phyloP scores from a whole-genome alignment of 2,329 filamentous ascomycete genomes.

The Onygenales sp. region DNA sequence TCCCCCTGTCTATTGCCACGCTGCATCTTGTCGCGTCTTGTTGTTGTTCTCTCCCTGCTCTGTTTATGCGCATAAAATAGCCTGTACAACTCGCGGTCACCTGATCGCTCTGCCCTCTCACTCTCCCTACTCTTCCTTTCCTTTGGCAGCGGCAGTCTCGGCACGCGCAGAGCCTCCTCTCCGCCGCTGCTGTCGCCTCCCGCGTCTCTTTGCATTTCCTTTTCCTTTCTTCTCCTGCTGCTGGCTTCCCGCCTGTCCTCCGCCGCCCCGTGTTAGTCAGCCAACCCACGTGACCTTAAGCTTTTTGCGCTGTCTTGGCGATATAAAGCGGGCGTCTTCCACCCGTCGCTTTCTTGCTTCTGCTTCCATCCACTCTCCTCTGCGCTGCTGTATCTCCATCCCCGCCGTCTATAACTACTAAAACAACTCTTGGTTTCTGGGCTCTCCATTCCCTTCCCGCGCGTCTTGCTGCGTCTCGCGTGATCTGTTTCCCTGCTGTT shows the following conservation, averaged over 20 bases:
- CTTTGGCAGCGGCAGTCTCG: neutral
- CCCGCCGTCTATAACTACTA: neutral
- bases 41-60: neutral
- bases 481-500: no score
- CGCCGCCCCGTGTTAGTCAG: conserved; percentile 16
- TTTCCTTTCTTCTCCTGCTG: conserved; percentile 8
- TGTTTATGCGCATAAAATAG: neutral
- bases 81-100: neutral
- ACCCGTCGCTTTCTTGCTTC: conserved; percentile 23
- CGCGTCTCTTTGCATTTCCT: neutral
- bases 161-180: conserved; percentile 1
- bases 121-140: neutral
- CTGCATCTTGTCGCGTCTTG: neutral
- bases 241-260: conserved; percentile 9
- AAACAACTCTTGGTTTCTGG: neutral
- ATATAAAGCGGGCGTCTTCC: conserved; percentile 29
- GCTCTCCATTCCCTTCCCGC: no score
- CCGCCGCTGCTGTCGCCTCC: conserved; percentile 13
- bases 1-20: neutral
- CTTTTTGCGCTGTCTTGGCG: conserved; percentile 28
- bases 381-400: neutral
- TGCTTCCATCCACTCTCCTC: conserved; percentile 13
- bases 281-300: conserved; percentile 26
- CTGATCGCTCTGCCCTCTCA: neutral
- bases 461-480: no score